These are phyloP conservation scores for Colletotrichum magnum DNA, from an alignment of 2,329 filamentous ascomycete genomes.

Conservation along the genomic window DNA sequence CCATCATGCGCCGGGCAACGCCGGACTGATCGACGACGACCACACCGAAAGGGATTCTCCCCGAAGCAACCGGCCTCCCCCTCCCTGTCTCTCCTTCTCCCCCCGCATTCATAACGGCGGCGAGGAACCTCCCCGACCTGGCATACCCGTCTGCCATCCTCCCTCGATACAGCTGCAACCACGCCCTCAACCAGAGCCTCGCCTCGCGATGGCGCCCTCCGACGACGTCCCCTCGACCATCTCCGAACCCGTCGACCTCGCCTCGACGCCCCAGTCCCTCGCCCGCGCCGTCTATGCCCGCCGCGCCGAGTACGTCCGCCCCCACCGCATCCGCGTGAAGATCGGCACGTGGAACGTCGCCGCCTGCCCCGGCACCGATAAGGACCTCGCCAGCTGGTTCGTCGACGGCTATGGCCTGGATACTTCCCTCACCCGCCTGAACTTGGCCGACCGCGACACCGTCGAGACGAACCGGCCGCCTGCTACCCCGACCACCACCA, in stretches of 20 bases:
- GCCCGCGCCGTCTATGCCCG: slow-evolving; percentile 78
- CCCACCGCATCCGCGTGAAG: slow-evolving; percentile 84
- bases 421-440: slow-evolving; percentile 70
- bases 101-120: not conserved
- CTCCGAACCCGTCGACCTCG: slow-evolving; percentile 61
- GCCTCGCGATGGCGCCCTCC: slow-evolving; percentile 28
- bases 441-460: slow-evolving; percentile 57
- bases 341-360: slow-evolving; percentile 97
- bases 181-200: slow-evolving; percentile 1
- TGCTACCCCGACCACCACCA: slow-evolving; percentile 4
- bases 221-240: slow-evolving; percentile 45
- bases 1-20: slow-evolving; percentile 38
- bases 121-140: no score
- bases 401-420: slow-evolving; percentile 81
- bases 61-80: slow-evolving; percentile 9
- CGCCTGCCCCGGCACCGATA: slow-evolving; percentile 85
- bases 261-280: slow-evolving; percentile 69
- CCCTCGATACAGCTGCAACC: not conserved
- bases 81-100: not conserved
- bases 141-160: not conserved
- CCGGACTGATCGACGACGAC: slow-evolving; percentile 32
- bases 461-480: slow-evolving; percentile 45
- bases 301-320: slow-evolving; percentile 82
- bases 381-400: slow-evolving; percentile 92
- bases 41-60: not conserved